These are phyloP conservation scores for Botrytis sinoallii DNA, from an alignment of 2,329 filamentous ascomycete genomes.

Conservation along the genomic window DNA sequence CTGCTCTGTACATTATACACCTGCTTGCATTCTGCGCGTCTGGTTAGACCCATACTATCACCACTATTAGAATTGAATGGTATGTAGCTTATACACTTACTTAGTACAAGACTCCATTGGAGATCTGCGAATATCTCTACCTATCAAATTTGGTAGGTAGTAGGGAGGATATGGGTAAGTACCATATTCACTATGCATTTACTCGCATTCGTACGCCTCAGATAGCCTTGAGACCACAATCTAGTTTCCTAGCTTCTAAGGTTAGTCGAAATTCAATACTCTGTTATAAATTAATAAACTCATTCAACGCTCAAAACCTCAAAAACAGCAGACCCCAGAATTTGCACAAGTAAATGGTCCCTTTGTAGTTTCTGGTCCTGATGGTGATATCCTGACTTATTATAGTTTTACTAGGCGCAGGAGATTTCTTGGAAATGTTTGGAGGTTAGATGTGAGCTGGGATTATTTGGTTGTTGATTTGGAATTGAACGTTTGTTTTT, in stretches of 20 bases:
- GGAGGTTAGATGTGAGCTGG: accelerated
- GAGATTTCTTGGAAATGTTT: accelerated
- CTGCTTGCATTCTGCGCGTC: accelerated
- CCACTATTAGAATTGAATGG: no score
- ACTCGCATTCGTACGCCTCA: not conserved
- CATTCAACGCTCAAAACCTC: accelerated
- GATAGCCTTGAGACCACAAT: no score
- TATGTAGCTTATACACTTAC: not conserved
- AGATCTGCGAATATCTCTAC: accelerated
- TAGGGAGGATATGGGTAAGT: accelerated
- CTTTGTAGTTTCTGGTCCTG: not conserved
- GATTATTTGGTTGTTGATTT: not conserved
- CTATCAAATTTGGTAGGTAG: not conserved
- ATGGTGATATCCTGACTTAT: not conserved
- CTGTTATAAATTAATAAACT: not conserved
- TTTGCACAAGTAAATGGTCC: accelerated
- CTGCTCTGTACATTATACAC: not conserved
- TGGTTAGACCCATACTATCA: not conserved
- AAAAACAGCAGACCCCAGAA: no score
- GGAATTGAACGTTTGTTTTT: accelerated
- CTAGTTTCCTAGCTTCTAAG: no score
- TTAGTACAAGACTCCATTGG: accelerated
- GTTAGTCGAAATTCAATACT: accelerated
- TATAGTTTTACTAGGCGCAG: not conserved
- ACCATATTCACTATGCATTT: accelerated